These are phyloP conservation scores for Diplogelasinospora grovesii DNA, from an alignment of 495 filamentous ascomycete species.

Conservation along the genomic window DNA sequence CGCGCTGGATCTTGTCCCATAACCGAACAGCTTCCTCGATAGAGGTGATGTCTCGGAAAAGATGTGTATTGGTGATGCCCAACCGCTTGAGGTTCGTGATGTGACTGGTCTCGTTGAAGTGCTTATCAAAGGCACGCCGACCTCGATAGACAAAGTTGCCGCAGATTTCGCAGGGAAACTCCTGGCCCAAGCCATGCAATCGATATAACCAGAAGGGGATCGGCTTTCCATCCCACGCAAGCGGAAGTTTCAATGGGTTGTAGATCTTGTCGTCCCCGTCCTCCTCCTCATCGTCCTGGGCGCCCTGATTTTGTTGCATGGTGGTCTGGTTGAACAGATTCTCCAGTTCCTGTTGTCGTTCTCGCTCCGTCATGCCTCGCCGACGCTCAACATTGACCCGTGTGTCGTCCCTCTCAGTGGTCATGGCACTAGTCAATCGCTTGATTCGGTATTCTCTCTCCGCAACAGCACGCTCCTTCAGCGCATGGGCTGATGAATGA, in stretches of 20 bases:
- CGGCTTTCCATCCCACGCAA: conserved; percentile 97
- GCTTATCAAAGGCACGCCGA: conserved; percentile 91
- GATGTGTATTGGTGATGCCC: conserved; percentile 83
- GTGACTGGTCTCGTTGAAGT: conserved; percentile 90
- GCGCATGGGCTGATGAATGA: conserved; percentile 39
- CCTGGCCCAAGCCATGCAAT: conserved; percentile 88
- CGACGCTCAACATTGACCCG: conserved; percentile 87
- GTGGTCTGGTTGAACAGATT: conserved; percentile 63
- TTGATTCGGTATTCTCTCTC: conserved; percentile 80
- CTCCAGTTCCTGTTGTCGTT: conserved; percentile 85
- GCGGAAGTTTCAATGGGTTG: conserved; percentile 90
- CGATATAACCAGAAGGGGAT: conserved; percentile 99
- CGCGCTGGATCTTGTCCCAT: conserved; percentile 88
- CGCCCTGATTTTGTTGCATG: conserved; percentile 22
- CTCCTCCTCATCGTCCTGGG: conserved; percentile 42
- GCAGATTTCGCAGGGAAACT: conserved; percentile 93
- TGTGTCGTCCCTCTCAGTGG: conserved; percentile 74
- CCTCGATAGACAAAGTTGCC: conserved; percentile 98
- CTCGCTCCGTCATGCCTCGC: conserved; percentile 92
- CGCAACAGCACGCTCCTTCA: conserved; percentile 88
- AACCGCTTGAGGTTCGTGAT: conserved; percentile 89
- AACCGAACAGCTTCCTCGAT: conserved; percentile 82
- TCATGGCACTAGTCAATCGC: conserved; percentile 68
- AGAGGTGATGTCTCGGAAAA: conserved; percentile 89
- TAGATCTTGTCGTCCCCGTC: conserved; percentile 81